These are phyloP conservation scores for Aureobasidium pullulans DNA, from an alignment of 2,329 filamentous ascomycete genomes.

Conservation along the genomic window DNA sequence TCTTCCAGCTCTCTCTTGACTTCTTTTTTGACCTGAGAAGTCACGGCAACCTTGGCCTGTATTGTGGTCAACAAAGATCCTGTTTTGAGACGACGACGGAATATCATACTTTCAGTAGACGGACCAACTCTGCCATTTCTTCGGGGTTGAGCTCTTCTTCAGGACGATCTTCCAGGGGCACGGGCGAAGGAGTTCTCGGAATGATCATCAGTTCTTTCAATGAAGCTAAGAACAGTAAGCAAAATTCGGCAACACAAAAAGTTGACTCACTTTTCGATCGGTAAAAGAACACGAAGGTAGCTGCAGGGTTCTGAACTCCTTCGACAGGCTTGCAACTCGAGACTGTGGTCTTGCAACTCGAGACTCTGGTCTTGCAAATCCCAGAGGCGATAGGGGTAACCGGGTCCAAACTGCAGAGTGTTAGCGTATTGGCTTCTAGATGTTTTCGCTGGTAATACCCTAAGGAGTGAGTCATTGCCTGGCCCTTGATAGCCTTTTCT, in stretches of 20 bases:
- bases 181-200: conserved; percentile 19
- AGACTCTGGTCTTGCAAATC: background rate
- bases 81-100: background rate
- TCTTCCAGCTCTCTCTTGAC: background rate
- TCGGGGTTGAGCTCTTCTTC: conserved; percentile 8
- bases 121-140: conserved; percentile 1
- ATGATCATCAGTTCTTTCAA: conserved; percentile 20
- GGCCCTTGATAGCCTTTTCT: conserved; percentile 20
- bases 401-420: background rate
- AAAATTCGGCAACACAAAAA: background rate
- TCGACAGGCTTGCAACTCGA: background rate
- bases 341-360: too few relatives aligned
- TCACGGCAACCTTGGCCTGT: background rate
- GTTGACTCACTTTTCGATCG: conserved; percentile 17
- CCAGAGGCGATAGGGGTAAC: background rate
- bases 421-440: background rate
- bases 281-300: conserved; percentile 20
- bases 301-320: conserved; percentile 8
- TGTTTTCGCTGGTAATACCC: background rate
- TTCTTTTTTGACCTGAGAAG: background rate
- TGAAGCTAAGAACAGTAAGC: conserved; percentile 8
- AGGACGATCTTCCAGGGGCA: conserved; percentile 18
- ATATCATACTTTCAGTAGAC: background rate
- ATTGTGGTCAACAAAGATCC: background rate
- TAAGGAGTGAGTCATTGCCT: conserved; percentile 17